Evolutionary conservation across 2,329 filamentous ascomycete genomes (phyloP).

Genomic region (Didymella lethalis): DNA sequence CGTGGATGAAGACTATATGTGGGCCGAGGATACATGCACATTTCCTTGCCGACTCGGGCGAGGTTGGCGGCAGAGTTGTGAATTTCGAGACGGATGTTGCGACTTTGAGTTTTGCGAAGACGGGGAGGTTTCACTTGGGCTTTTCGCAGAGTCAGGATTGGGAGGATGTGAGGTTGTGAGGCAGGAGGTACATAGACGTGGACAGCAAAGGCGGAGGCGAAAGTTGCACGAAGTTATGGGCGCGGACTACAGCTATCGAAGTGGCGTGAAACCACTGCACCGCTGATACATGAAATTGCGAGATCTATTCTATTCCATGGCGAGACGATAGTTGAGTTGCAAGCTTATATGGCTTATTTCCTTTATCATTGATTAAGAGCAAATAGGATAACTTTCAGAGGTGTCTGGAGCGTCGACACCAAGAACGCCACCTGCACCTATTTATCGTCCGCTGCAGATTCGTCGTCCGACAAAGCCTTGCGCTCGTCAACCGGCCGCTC

Average conservation of each 20-base stretch:
- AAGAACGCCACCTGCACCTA: neutral
- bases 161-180: constrained; percentile 41
- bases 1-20: constrained; percentile 53
- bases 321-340: neutral
- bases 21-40: constrained; percentile 51
- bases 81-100: constrained; percentile 51
- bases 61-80: constrained; percentile 47
- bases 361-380: neutral
- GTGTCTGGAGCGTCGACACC: neutral
- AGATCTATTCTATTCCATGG: too few species aligned
- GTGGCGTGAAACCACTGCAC: too few species aligned
- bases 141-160: constrained; percentile 54
- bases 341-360: neutral
- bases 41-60: constrained; percentile 42
- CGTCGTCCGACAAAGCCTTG: neutral
- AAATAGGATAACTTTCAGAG: neutral
- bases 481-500: neutral
- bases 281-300: too few species aligned
- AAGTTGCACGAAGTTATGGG: too few species aligned
- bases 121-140: constrained; percentile 54
- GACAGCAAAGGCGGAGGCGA: too few species aligned
- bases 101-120: constrained; percentile 51
- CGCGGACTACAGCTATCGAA: too few species aligned
- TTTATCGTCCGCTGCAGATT: neutral
- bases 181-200: too few species aligned